A percentile compares a stretch with the other conserved stretches of the same genome.
These are phyloP conservation scores for Flaveria ramosissima DNA, from an alignment of 129 eudicot species.

Conservation along the genomic window DNA sequence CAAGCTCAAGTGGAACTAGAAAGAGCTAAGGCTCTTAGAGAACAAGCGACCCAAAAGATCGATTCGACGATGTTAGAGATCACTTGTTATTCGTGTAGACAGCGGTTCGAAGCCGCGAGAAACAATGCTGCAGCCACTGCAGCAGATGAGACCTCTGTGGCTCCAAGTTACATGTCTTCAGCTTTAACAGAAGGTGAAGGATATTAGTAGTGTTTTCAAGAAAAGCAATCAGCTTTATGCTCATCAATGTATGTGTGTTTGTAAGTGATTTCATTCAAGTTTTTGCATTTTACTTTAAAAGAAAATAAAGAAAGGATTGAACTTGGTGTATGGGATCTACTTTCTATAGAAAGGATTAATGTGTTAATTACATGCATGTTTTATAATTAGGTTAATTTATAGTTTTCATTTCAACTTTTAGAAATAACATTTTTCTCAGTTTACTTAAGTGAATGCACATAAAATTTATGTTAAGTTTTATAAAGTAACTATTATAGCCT, in stretches of 20 bases:
- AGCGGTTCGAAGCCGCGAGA: constrained; percentile 42
- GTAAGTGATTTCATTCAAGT: constrained; percentile 39
- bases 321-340: constrained; percentile 21
- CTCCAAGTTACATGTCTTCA: constrained; percentile 73
- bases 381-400: too few species aligned
- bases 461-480: too few species aligned
- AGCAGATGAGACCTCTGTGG: constrained; percentile 45
- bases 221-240: constrained; percentile 17
- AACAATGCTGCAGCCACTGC: constrained; percentile 17
- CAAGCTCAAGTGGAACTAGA: constrained; percentile 77
- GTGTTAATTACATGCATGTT: not conserved
- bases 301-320: constrained; percentile 34
- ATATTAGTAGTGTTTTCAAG: constrained; percentile 37
- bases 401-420: too few species aligned
- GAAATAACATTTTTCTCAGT: too few species aligned
- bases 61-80: constrained; percentile 54
- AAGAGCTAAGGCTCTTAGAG: constrained; percentile 56
- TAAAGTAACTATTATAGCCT: too few species aligned
- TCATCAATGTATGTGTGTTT: constrained; percentile 30
- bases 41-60: constrained; percentile 56
- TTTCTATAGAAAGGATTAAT: not conserved
- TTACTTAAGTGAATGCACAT: too few species aligned
- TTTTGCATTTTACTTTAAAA: constrained; percentile 31
- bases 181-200: constrained; percentile 54
- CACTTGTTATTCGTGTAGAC: constrained; percentile 76